Base-by-base conservation (phyloP, 495 filamentous ascomycete genomes). In the Hyaloscypha variabilis region DNA sequence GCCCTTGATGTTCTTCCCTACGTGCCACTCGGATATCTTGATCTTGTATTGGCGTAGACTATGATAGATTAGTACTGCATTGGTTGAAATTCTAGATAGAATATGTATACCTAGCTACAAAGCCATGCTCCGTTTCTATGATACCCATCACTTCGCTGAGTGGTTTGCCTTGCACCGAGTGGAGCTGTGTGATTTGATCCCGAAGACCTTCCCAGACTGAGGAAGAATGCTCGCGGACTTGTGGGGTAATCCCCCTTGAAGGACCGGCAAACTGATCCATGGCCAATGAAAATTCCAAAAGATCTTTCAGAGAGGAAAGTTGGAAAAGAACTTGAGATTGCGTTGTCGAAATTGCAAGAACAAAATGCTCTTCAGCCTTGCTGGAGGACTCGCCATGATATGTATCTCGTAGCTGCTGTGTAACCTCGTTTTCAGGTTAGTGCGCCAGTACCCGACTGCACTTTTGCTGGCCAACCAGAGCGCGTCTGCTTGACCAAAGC, bases 1-100 rank as follows among this genome's bases (percentile, higher is more conserved):
- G 6, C 24, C 55, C 19, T 36, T 58, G 55, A 58, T 36, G 8
- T 58, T 58, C 29, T 58, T 58, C 11, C 34, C 55, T 8, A 58
- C 26, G 19, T 58, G 25, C 55, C 55, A 58, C 30, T 30, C n/a
- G 8, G 25, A 30, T 29, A 58, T 58, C 30, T 29, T 58, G 55
- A 29, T 29, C 25, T 58, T 36, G 26, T 58, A 58, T 10, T 58
- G 55, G 29, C 55, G 55, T 58, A 34, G 8, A 58, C 55, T 58
- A 23, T 21, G 25, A 58, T 10, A 29, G 24, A 6, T 54, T 23
- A 54, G 4, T 17, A 25, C 26, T 30, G 19, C 39, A 1, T 17
- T 46, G 19, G 11, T 17, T 4, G 3, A 46, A 19, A 19, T 46
- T 46, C 39, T 46, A 46, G 39, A 17, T 19, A 11, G 17, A 46